Base-by-base conservation (phyloP, 148 eudicot species). In the Spergularia bocconei region DNA sequence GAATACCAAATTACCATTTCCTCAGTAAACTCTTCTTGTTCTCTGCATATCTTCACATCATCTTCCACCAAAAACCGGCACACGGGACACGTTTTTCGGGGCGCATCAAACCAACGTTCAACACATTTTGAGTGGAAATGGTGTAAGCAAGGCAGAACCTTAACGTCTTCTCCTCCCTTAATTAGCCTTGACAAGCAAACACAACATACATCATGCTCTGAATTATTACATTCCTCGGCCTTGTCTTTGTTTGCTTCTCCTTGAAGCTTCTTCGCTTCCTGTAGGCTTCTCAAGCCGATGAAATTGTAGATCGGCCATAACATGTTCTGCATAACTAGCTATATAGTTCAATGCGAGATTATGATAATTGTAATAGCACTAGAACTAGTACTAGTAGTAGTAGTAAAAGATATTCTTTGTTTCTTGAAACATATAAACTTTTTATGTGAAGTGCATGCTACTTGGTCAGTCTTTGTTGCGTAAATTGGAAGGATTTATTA, bases 1-100 rank as follows among this genome's bases (percentile, higher is more conserved):
- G 98, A 91, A 79, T 91, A 93, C 98, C 98, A 93, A 20, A 87
- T 81, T 13, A 87, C 75, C 97, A 93, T 86, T 21, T 91, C 97
- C 47, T 85, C 90, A 0, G 91, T 91, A 10, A 88, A 52, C 41
- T 69, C 85, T 38, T 82, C 87, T 36, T 70, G 77, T 7, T 55
- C 83, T 53, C 12, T 62, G 60, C 67, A 33, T 48, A 20, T 33
- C 64, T 60, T 72, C 19, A 79, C 91, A 0, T 86, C 91, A 0
- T 86, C 91, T 62, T 78, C 89, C 41, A 93, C 83, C 56, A 68
- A 58, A 79, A 86, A 88, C 78, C 97, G 86, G 75, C 98, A 91
- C 17, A 93, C 63, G 0, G 98, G 98, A 50, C 98, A 93, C 1
- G 97, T 90, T 77, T 80, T 89, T 21, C 80, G 75, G 19, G 84